Evolutionary conservation across 208 protist species (phyloP).

Genomic region (Leishmania arabica): DNA sequence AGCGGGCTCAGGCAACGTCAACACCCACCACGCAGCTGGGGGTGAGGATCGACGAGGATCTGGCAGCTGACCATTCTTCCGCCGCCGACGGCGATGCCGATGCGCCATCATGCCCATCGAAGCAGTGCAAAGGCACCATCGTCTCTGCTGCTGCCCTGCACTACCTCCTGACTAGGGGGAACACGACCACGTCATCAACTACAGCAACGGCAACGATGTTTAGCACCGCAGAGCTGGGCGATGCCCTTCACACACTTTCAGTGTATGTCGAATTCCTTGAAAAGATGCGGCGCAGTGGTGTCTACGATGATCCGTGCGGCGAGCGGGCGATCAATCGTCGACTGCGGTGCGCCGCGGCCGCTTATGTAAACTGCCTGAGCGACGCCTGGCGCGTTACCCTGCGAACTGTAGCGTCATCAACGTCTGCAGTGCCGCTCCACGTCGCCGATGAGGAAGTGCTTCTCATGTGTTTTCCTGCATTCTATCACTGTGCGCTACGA

Average conservation of each 20-base stretch:
- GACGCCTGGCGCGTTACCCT: not conserved
- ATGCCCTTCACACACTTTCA: not conserved
- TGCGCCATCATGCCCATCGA: no score
- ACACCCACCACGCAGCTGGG: no score
- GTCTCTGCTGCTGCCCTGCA: constrained; percentile 6
- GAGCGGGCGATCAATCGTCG: not conserved
- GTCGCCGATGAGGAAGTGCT: not conserved
- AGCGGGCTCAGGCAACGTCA: not conserved
- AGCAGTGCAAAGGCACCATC: no score
- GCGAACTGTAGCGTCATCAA: not conserved
- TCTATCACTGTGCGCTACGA: not conserved
- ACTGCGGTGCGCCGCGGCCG: not conserved
- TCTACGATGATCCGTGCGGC: not conserved
- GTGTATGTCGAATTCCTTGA: not conserved
- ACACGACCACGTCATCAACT: not conserved
- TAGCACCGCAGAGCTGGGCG: not conserved
- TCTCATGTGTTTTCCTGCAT: not conserved
- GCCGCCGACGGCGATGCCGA: not conserved
- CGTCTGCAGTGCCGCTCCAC: not conserved
- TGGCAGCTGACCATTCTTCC: not conserved
- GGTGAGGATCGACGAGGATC: no score
- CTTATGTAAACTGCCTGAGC: constrained; percentile 1
- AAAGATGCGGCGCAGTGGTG: not conserved
- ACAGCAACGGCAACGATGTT: not conserved
- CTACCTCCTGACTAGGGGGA: not conserved